Percentiles rank a stretch among this genome's conserved stretches.
These are phyloP conservation scores for Clohesyomyces aquaticus DNA, from an alignment of 495 filamentous ascomycete genomes.

Conservation along the genomic window DNA sequence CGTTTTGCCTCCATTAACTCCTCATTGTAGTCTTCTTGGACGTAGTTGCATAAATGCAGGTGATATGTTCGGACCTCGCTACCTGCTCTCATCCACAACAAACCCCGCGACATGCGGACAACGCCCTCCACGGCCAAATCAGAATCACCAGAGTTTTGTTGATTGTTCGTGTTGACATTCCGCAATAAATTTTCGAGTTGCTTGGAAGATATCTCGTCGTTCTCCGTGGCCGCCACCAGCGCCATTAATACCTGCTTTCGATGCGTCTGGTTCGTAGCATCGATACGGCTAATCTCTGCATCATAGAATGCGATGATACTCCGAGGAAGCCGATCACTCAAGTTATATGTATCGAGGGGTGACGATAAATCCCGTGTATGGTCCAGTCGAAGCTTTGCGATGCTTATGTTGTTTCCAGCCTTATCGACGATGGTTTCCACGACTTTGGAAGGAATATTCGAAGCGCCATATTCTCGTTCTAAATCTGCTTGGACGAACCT, in stretches of 20 bases:
- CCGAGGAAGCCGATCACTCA: background rate
- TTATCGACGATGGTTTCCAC: too few species aligned
- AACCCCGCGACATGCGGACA: background rate
- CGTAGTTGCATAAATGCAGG: background rate
- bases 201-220: background rate
- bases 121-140: too few species aligned
- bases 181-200: background rate
- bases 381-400: too few species aligned
- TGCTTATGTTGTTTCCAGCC: too few species aligned
- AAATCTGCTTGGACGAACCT: too few species aligned
- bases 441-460: too few species aligned
- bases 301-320: background rate
- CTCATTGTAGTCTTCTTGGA: background rate
- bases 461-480: too few species aligned
- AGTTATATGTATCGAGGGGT: background rate
- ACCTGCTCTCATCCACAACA: background rate
- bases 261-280: background rate
- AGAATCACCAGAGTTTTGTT: background rate
- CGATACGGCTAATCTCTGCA: background rate
- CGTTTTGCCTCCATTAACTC: background rate
- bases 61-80: background rate
- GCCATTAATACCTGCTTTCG: background rate
- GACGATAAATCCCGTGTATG: background rate
- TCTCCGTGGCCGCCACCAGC: background rate
- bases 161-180: background rate